Evolutionary conservation across 176 grass and related monocot genomes (phyloP).

Genomic region (Sorghum bicolor): DNA sequence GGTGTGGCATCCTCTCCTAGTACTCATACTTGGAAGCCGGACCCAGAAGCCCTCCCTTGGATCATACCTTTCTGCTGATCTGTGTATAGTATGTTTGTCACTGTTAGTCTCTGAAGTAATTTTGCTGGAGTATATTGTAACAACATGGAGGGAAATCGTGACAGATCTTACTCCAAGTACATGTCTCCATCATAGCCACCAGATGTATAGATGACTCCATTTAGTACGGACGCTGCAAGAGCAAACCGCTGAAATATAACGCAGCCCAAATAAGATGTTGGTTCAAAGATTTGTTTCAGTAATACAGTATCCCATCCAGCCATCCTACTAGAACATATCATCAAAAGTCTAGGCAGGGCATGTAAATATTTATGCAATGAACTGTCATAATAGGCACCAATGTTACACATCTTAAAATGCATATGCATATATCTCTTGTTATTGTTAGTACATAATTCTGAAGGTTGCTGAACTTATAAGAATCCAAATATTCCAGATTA

Average conservation of each 20-base stretch:
- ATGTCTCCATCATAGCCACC: slow-evolving; percentile 74
- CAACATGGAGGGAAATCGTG: background rate
- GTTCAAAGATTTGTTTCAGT: slow-evolving; percentile 15
- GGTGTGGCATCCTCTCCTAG: slow-evolving; percentile 68
- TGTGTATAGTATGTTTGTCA: slow-evolving; percentile 19
- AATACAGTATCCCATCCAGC: background rate
- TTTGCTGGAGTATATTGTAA: background rate
- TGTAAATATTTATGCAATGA: background rate
- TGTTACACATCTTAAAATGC: background rate
- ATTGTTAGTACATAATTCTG: background rate
- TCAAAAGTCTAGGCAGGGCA: background rate
- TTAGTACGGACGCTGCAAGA: slow-evolving; percentile 55
- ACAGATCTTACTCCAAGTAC: slow-evolving; percentile 66
- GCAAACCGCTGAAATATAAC: slow-evolving; percentile 75
- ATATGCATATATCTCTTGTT: background rate
- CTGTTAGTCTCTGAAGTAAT: slow-evolving; percentile 21
- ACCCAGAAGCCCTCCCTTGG: slow-evolving; percentile 93
- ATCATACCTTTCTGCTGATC: slow-evolving; percentile 91
- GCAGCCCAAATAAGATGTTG: slow-evolving; percentile 16
- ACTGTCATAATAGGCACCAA: background rate
- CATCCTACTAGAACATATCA: background rate
- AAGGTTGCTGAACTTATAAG: slow-evolving; percentile 2
- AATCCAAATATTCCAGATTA: background rate
- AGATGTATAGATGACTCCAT: slow-evolving; percentile 59
- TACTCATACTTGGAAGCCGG: slow-evolving; percentile 66